Conservation (phyloP, 768 basidiomycete genomes). For the Ephemerocybe angulata region DNA sequence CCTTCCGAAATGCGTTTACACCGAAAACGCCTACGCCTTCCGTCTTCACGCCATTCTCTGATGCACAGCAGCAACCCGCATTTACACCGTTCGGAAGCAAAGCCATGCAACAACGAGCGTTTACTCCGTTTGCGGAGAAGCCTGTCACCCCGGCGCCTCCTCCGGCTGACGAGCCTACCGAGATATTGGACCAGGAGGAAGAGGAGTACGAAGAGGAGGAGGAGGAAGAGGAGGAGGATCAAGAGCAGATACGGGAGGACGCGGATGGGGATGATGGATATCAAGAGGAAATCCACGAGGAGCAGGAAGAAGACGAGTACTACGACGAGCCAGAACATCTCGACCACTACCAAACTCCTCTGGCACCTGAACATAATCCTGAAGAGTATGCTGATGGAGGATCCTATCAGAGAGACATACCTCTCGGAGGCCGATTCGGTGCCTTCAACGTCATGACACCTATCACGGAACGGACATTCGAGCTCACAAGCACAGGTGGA, state of each 20-base stretch:
- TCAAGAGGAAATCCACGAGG: slow-evolving; percentile 19
- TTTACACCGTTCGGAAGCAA: slow-evolving; percentile 36
- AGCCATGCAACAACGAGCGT: slow-evolving; percentile 15
- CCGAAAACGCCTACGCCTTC: slow-evolving; percentile 39
- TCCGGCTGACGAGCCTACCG: background rate
- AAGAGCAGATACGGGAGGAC: slow-evolving; percentile 20
- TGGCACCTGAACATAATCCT: slow-evolving; percentile 24
- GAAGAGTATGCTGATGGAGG: slow-evolving; percentile 35
- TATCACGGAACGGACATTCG: slow-evolving; percentile 91
- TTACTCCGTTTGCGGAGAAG: slow-evolving; percentile 29
- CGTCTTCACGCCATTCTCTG: slow-evolving; percentile 41
- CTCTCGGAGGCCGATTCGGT: slow-evolving; percentile 74
- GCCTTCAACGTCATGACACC: slow-evolving; percentile 94
- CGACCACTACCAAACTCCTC: slow-evolving; percentile 31
- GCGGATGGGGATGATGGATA: slow-evolving; percentile 27
- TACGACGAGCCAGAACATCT: slow-evolving; percentile 28
- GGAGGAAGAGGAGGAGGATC: slow-evolving; percentile 28
- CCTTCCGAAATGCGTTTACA: slow-evolving; percentile 35
- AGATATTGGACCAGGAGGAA: slow-evolving; percentile 10
- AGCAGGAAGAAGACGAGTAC: slow-evolving; percentile 12
- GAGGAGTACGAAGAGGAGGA: slow-evolving; percentile 30
- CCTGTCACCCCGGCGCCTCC: slow-evolving; percentile 7
- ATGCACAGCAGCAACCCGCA: slow-evolving; percentile 29
- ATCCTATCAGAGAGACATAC: slow-evolving; percentile 43
- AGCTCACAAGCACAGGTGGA: slow-evolving; percentile 60